Percentiles rank a stretch among this genome's conserved stretches.
Conservation (phyloP, 345 rosid genomes). For the Camelina laxa region DNA sequence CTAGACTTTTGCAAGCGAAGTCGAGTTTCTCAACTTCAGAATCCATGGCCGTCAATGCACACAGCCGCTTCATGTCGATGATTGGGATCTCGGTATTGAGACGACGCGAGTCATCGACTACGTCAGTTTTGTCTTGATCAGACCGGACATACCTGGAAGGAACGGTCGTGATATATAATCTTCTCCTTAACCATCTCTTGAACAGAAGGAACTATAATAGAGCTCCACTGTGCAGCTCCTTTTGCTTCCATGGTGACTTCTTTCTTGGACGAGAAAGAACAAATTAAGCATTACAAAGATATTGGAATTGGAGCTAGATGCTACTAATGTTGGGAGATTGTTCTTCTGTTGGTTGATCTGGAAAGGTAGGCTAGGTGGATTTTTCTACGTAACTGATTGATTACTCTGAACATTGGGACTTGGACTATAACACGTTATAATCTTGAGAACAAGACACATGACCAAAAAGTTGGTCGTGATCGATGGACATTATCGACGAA, state of each 20-base stretch:
- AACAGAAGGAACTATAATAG: conserved; percentile 34
- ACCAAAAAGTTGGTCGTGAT: too few species aligned
- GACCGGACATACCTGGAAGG: conserved; percentile 33
- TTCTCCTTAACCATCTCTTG: conserved; percentile 40
- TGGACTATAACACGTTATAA: too few species aligned
- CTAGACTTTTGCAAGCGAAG: conserved; percentile 64
- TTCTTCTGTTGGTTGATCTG: too few species aligned
- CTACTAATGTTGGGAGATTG: too few species aligned
- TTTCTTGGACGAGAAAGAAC: too few species aligned
- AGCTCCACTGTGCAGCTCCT: conserved; percentile 35
- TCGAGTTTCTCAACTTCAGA: conserved; percentile 49
- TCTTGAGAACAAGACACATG: too few species aligned
- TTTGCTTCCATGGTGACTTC: conserved; percentile 30
- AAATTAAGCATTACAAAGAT: too few species aligned
- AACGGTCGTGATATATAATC: conserved; percentile 25
- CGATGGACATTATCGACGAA: too few species aligned
- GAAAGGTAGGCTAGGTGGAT: too few species aligned
- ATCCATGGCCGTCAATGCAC: not conserved
- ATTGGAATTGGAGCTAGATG: too few species aligned
- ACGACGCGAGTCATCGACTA: not conserved
- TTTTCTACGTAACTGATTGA: too few species aligned
- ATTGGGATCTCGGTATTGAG: conserved; percentile 18
- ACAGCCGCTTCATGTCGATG: conserved; percentile 30
- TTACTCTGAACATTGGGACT: too few species aligned
- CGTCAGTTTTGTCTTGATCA: conserved; percentile 11